These are phyloP conservation scores for Yamadazyma philogaea DNA, from an alignment of 805 yeast species.

Conservation along the genomic window DNA sequence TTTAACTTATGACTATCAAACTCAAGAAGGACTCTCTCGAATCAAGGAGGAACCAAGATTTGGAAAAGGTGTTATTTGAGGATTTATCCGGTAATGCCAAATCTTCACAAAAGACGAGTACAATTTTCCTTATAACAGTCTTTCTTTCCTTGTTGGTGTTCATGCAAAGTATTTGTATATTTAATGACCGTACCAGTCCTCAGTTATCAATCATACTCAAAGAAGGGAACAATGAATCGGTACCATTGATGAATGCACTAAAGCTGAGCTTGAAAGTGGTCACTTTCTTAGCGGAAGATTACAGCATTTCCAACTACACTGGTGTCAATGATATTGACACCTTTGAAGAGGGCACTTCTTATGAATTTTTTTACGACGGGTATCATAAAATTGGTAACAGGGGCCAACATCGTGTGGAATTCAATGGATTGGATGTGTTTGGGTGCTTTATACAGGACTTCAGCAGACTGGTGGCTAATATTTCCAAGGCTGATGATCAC, in stretches of 20 bases:
- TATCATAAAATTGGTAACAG: constrained; percentile 42
- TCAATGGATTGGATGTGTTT: constrained; percentile 45
- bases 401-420: constrained; percentile 3
- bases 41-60: constrained; percentile 3
- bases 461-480: constrained; percentile 42
- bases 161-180: constrained; percentile 13
- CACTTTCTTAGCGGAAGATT: constrained; percentile 15
- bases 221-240: constrained; percentile 14
- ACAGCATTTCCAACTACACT: constrained; percentile 9
- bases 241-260: constrained; percentile 6
- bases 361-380: constrained; percentile 45
- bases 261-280: constrained; percentile 12
- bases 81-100: background rate
- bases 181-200: constrained; percentile 7
- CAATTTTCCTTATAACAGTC: constrained; percentile 6
- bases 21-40: constrained; percentile 6
- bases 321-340: constrained; percentile 38
- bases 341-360: constrained; percentile 40
- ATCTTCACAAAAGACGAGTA: background rate
- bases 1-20: constrained; percentile 8
- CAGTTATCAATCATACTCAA: constrained; percentile 11
- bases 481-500: constrained; percentile 40
- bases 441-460: constrained; percentile 49
- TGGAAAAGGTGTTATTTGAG: background rate
- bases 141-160: constrained; percentile 18